These are phyloP conservation scores for Caloboletus inedulis DNA, from an alignment of 1,284 basidiomycete genomes.

Conservation along the genomic window DNA sequence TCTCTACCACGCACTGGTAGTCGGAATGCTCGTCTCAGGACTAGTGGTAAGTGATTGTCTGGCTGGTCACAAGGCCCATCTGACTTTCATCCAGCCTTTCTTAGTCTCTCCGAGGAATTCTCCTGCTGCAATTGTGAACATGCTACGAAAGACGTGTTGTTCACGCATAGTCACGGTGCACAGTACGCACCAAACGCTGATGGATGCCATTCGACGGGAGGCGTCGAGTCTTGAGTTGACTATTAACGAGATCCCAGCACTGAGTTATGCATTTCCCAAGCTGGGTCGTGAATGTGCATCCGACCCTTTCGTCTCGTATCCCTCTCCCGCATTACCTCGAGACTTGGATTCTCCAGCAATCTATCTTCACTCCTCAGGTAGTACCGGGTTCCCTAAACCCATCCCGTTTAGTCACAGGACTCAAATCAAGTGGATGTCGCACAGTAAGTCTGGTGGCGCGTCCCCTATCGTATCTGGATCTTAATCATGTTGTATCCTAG, in stretches of 20 bases:
- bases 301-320: constrained; percentile 3
- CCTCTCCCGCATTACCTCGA: neutral
- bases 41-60: neutral
- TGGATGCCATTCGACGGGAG: constrained; percentile 1
- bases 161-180: constrained; percentile 3
- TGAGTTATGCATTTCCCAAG: neutral
- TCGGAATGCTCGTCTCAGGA: constrained; percentile 7
- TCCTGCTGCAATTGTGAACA: neutral
- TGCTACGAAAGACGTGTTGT: constrained; percentile 9
- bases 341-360: constrained; percentile 5
- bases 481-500: neutral
- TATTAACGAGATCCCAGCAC: neutral
- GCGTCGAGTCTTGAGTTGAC: neutral
- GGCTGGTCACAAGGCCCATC: neutral
- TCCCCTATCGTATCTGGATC: no score
- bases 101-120: constrained; percentile 14
- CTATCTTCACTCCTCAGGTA: constrained; percentile 12
- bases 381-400: constrained; percentile 8
- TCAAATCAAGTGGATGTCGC: constrained; percentile 8
- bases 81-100: constrained; percentile 33
- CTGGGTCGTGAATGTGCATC: constrained; percentile 1
- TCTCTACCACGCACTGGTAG: constrained; percentile 2
- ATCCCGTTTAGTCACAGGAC: neutral
- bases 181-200: neutral
- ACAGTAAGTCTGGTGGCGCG: neutral